These are phyloP conservation scores for Fusarium humuli DNA, from an alignment of 2,329 filamentous ascomycete species.

Conservation along the genomic window DNA sequence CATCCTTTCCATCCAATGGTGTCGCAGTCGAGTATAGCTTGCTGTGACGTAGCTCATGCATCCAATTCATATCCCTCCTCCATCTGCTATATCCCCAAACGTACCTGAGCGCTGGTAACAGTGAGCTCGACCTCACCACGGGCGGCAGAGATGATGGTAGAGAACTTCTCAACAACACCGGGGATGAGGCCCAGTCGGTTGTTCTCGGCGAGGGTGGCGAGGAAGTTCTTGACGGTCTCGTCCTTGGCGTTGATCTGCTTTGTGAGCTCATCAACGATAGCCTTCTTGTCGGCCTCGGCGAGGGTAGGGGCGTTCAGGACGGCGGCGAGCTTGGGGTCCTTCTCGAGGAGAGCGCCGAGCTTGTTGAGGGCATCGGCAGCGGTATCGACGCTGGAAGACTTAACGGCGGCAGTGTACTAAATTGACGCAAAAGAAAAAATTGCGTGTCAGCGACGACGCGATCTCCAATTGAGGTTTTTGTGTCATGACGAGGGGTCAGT, in stretches of 20 bases:
- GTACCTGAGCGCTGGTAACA: slow-evolving; percentile 89
- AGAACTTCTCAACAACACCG: slow-evolving; percentile 89
- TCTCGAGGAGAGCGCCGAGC: slow-evolving; percentile 79
- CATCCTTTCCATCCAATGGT: slow-evolving; percentile 15
- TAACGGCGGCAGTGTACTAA: slow-evolving; percentile 96
- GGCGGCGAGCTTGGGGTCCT: slow-evolving; percentile 81
- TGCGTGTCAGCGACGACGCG: slow-evolving; percentile 39
- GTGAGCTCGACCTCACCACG: slow-evolving; percentile 93
- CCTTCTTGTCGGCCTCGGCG: slow-evolving; percentile 80
- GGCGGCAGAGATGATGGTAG: slow-evolving; percentile 85
- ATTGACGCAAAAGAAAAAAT: slow-evolving; percentile 51
- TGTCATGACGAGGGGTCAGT: slow-evolving; percentile 28
- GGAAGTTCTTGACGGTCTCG: slow-evolving; percentile 93
- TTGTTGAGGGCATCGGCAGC: slow-evolving; percentile 82
- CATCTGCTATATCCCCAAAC: slow-evolving; percentile 45
- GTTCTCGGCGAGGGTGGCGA: slow-evolving; percentile 91
- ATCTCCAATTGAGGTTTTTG: slow-evolving; percentile 42
- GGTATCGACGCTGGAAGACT: slow-evolving; percentile 85
- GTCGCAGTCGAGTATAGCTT: not conserved
- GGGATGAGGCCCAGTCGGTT: slow-evolving; percentile 89
- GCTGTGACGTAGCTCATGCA: slow-evolving; percentile 27
- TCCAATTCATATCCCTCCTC: slow-evolving; percentile 1
- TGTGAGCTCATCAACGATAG: slow-evolving; percentile 87
- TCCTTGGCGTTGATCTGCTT: slow-evolving; percentile 82
- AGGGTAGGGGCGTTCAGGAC: slow-evolving; percentile 88